phyloP scores from a whole-genome alignment of 2,329 filamentous ascomycete species.

The Huntiella abstrusa region DNA sequence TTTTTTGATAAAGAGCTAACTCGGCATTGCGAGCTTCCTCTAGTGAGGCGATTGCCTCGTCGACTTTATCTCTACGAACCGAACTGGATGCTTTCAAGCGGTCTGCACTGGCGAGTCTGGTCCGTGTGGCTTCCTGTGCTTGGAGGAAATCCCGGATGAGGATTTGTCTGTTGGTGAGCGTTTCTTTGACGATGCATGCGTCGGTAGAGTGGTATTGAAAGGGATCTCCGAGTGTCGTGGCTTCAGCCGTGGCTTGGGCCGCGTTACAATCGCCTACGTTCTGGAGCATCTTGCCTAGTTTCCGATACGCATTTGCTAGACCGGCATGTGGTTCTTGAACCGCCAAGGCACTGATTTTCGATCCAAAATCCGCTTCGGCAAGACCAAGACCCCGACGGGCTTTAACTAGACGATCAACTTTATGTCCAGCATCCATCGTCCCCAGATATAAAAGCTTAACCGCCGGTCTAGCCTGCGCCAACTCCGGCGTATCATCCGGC shows the following conservation, averaged over 20 bases:
- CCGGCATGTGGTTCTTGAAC: slow-evolving; percentile 82
- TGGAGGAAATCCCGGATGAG: slow-evolving; percentile 82
- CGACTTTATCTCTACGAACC: slow-evolving; percentile 85
- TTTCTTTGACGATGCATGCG: slow-evolving; percentile 95
- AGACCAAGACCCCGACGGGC: slow-evolving; percentile 74
- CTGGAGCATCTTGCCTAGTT: slow-evolving; percentile 85
- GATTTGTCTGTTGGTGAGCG: slow-evolving; percentile 91
- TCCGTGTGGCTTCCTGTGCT: slow-evolving; percentile 68
- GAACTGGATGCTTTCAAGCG: slow-evolving; percentile 71
- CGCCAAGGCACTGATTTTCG: slow-evolving; percentile 71
- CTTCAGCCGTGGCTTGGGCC: slow-evolving; percentile 89
- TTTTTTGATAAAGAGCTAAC: slow-evolving; percentile 65
- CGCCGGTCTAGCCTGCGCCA: slow-evolving; percentile 71
- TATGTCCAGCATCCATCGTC: slow-evolving; percentile 92
- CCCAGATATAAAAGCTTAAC: slow-evolving; percentile 94
- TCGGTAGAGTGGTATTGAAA: slow-evolving; percentile 90
- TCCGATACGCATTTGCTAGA: slow-evolving; percentile 76
- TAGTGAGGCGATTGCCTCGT: slow-evolving; percentile 82
- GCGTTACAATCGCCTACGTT: slow-evolving; percentile 89
- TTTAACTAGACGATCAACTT: slow-evolving; percentile 88
- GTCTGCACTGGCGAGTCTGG: slow-evolving; percentile 70
- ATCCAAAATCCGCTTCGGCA: slow-evolving; percentile 80
- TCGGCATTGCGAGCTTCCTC: slow-evolving; percentile 77
- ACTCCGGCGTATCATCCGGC: slow-evolving; percentile 88
- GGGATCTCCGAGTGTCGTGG: slow-evolving; percentile 82